phyloP scores from a whole-genome alignment of 495 filamentous ascomycete genomes.

The Neurospora africana region DNA sequence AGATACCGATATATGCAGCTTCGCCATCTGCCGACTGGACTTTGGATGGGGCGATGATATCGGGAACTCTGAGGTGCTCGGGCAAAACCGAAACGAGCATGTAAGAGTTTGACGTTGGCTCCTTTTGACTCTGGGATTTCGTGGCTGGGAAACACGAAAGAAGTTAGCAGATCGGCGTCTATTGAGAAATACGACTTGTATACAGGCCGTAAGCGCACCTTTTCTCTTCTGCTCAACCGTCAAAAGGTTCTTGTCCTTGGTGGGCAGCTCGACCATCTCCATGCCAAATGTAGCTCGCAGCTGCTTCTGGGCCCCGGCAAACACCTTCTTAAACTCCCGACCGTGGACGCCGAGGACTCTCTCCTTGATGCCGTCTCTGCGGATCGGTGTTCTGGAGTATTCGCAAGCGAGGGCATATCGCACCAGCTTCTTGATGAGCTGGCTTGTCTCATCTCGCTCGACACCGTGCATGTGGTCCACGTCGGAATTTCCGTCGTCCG shows the following conservation, averaged over 20 bases:
- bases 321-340: constrained; percentile 58
- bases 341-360: constrained; percentile 52
- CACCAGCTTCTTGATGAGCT: constrained; percentile 79
- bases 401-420: constrained; percentile 85
- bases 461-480: constrained; percentile 29
- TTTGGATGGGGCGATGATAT: constrained; percentile 57
- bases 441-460: constrained; percentile 30
- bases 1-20: constrained; percentile 67
- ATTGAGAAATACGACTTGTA: background rate
- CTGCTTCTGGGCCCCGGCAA: constrained; percentile 54
- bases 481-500: constrained; percentile 21
- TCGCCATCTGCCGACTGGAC: constrained; percentile 56
- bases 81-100: constrained; percentile 66
- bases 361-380: constrained; percentile 63
- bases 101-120: constrained; percentile 56
- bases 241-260: constrained; percentile 77
- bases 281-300: constrained; percentile 66
- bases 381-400: constrained; percentile 68
- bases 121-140: constrained; percentile 30
- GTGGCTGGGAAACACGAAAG: constrained; percentile 23
- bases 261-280: constrained; percentile 73
- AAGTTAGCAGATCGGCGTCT: background rate
- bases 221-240: constrained; percentile 62
- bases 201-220: constrained; percentile 7
- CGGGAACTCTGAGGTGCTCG: constrained; percentile 45